Evolutionary conservation across 2,329 filamentous ascomycete genomes (phyloP).

Genomic region (Aspergillus bombycis): DNA sequence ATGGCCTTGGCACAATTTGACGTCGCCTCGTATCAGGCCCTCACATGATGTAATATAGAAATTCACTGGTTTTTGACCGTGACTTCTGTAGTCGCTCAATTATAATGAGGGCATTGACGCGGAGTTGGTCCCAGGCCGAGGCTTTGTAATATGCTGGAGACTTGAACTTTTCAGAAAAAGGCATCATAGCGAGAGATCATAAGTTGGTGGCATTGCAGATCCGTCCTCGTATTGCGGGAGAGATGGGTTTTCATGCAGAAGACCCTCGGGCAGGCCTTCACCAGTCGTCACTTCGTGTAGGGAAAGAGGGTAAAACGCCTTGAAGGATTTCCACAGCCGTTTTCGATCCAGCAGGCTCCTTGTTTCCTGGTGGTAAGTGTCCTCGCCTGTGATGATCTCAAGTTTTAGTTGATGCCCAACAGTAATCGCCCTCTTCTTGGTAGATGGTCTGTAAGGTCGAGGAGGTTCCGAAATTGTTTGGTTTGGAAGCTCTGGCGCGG

Average conservation of each 20-base stretch:
- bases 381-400: slow-evolving; percentile 14
- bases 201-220: not conserved
- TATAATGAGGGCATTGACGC: not conserved
- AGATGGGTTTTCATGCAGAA: not conserved
- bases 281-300: not conserved
- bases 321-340: slow-evolving; percentile 10
- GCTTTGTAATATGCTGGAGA: no score
- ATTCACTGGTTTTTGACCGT: not conserved
- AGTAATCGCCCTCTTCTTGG: not conserved
- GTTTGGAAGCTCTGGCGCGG: not conserved
- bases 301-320: slow-evolving; percentile 9
- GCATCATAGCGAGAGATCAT: not conserved
- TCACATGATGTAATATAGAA: not conserved
- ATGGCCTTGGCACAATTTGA: not conserved
- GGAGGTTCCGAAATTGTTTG: not conserved
- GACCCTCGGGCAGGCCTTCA: not conserved
- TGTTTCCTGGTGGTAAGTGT: slow-evolving; percentile 9
- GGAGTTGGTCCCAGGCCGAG: not conserved
- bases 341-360: slow-evolving; percentile 11
- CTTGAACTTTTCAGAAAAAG: not conserved
- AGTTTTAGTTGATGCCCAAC: slow-evolving; percentile 11
- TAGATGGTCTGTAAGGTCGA: not conserved
- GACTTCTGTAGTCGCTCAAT: not conserved
- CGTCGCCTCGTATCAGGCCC: not conserved
- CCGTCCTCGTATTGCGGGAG: slow-evolving; percentile 4